These are phyloP conservation scores for Gossypium stocksii DNA, from an alignment of 345 rosid species.

Conservation along the genomic window DNA sequence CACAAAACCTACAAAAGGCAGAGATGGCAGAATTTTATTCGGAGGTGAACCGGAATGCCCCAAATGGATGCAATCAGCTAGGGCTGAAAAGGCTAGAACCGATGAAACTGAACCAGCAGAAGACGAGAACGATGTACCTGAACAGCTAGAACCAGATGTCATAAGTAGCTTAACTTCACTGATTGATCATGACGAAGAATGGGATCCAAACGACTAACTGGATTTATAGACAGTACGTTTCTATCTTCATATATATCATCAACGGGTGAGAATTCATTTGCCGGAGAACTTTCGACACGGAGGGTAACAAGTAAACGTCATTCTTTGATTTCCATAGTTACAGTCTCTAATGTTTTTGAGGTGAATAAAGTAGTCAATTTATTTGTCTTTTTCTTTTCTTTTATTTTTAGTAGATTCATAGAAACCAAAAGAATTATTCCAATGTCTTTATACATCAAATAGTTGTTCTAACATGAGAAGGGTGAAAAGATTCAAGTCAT, in stretches of 20 bases:
- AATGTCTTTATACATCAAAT: slow-evolving; percentile 26
- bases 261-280: slow-evolving; percentile 23
- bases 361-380: slow-evolving; percentile 32
- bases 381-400: slow-evolving; percentile 27
- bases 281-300: slow-evolving; percentile 18
- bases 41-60: slow-evolving; percentile 93
- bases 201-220: slow-evolving; percentile 88
- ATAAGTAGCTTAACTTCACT: slow-evolving; percentile 44
- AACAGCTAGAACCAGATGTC: slow-evolving; percentile 43
- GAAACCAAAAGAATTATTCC: slow-evolving; percentile 18
- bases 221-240: slow-evolving; percentile 14
- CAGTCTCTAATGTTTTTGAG: slow-evolving; percentile 23
- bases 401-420: slow-evolving; percentile 32
- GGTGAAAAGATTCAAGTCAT: neutral
- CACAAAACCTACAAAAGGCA: slow-evolving; percentile 28
- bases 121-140: slow-evolving; percentile 44
- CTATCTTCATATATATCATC: neutral
- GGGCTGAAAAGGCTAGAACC: slow-evolving; percentile 30
- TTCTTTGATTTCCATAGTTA: slow-evolving; percentile 25
- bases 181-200: slow-evolving; percentile 76
- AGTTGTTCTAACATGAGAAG: slow-evolving; percentile 6
- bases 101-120: slow-evolving; percentile 53
- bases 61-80: slow-evolving; percentile 69
- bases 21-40: slow-evolving; percentile 42
- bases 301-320: slow-evolving; percentile 25